Evolutionary conservation across 257 asterid species (phyloP).

Genomic region (Petunia axillaris): DNA sequence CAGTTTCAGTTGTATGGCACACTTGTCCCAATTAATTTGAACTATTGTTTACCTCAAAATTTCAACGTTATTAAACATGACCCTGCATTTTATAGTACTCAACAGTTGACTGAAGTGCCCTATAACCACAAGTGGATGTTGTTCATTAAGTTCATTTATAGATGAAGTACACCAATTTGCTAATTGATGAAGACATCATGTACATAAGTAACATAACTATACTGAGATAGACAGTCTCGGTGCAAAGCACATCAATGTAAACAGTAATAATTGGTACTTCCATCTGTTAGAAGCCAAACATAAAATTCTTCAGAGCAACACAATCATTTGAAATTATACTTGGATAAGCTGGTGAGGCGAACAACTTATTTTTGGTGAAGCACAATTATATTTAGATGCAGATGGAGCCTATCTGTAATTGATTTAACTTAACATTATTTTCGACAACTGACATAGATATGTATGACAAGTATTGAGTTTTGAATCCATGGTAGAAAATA

Average conservation of each 20-base stretch:
- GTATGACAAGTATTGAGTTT: not conserved
- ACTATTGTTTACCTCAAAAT: not conserved
- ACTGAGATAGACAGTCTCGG: not conserved
- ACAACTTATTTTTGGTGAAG: conserved; percentile 15
- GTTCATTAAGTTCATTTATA: not conserved
- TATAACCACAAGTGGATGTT: not conserved
- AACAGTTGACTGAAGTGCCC: not conserved
- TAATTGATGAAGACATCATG: not conserved
- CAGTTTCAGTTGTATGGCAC: not conserved
- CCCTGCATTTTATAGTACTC: not conserved
- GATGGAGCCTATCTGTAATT: not conserved
- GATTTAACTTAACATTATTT: not conserved
- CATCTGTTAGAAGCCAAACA: conserved; percentile 7
- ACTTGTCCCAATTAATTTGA: not conserved
- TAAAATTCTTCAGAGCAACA: not conserved
- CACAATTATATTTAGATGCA: not conserved
- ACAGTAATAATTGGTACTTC: not conserved
- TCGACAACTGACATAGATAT: not conserved
- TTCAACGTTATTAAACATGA: not conserved
- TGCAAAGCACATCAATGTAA: not conserved
- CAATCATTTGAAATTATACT: conserved; percentile 6
- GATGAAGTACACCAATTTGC: not conserved
- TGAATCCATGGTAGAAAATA: no score
- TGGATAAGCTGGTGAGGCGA: conserved; percentile 18
- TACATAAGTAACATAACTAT: not conserved